These are phyloP conservation scores for Chalara sp. DNA, from an alignment of 2,329 filamentous ascomycete genomes.

Conservation along the genomic window DNA sequence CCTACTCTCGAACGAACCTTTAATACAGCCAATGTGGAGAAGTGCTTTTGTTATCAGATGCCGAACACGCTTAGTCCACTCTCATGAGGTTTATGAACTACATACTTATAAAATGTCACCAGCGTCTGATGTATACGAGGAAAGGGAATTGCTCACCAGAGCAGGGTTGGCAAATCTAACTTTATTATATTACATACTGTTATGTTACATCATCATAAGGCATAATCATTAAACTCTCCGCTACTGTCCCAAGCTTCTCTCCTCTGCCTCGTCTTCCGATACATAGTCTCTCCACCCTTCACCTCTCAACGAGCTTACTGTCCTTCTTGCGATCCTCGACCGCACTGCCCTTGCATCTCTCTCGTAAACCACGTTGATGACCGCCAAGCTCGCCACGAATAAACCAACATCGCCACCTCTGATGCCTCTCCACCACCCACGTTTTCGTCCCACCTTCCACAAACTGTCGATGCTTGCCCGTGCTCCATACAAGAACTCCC, in stretches of 20 bases:
- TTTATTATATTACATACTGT: too few relatives aligned
- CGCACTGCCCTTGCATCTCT: conserved; percentile 20
- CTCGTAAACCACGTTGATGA: conserved; percentile 60
- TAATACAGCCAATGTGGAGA: too few relatives aligned
- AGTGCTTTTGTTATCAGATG: too few relatives aligned
- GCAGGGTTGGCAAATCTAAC: too few relatives aligned
- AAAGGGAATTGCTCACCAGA: too few relatives aligned
- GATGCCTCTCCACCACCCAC: conserved; percentile 78
- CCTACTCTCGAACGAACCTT: too few relatives aligned
- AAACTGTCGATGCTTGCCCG: conserved; percentile 73
- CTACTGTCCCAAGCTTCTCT: not conserved
- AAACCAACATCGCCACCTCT: conserved; percentile 78
- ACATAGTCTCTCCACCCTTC: conserved; percentile 21
- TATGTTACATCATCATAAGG: not conserved
- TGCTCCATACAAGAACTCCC: conserved; percentile 72
- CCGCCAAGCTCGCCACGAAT: conserved; percentile 71
- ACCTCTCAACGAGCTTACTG: conserved; percentile 22
- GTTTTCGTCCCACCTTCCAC: conserved; percentile 93
- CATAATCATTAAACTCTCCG: not conserved
- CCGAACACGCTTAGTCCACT: too few relatives aligned
- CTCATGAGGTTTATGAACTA: too few relatives aligned
- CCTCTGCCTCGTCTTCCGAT: conserved; percentile 15
- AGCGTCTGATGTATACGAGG: too few relatives aligned
- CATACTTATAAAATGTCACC: too few relatives aligned
- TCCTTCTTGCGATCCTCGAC: conserved; percentile 19